Evolutionary conservation across 1,284 basidiomycete genomes (phyloP).

Genomic region (Papiliotrema flavescens): DNA sequence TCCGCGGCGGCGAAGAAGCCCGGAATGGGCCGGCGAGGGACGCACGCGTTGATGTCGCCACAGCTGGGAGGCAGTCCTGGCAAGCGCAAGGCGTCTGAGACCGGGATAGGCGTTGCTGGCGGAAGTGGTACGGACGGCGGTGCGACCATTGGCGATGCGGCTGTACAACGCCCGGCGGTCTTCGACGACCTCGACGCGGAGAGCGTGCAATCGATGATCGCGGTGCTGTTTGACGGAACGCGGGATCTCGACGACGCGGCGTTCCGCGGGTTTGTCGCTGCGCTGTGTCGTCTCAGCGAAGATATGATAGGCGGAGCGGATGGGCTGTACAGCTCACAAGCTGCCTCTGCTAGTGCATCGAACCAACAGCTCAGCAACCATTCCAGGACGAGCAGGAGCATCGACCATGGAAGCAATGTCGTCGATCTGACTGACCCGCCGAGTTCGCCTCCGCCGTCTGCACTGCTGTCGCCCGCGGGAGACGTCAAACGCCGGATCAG

Average conservation of each 20-base stretch:
- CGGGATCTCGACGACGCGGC: constrained; percentile 76
- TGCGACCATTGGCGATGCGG: background rate
- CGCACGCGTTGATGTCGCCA: constrained; percentile 8
- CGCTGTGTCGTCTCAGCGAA: constrained; percentile 76
- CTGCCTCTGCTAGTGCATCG: background rate
- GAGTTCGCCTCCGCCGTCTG: constrained; percentile 15
- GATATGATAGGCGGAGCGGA: constrained; percentile 83
- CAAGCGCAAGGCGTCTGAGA: constrained; percentile 3
- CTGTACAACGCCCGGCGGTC: constrained; percentile 18
- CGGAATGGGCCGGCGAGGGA: constrained; percentile 12
- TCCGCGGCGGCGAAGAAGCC: constrained; percentile 48
- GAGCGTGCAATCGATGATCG: constrained; percentile 66
- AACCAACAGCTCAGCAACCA: background rate
- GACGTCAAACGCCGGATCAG: constrained; percentile 63
- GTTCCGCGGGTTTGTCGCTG: constrained; percentile 74
- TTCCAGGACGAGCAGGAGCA: no score
- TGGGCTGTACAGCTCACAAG: background rate
- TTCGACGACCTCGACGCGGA: constrained; percentile 68
- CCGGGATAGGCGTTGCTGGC: background rate
- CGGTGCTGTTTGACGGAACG: constrained; percentile 76
- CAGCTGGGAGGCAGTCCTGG: constrained; percentile 2
- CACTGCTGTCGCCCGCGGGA: constrained; percentile 19
- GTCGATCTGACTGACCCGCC: constrained; percentile 13
- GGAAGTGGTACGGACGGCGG: no score
- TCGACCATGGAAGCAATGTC: constrained; percentile 51